Evolutionary conservation across 495 filamentous ascomycete genomes (phyloP).

Genomic region (Neohortaea acidophila): DNA sequence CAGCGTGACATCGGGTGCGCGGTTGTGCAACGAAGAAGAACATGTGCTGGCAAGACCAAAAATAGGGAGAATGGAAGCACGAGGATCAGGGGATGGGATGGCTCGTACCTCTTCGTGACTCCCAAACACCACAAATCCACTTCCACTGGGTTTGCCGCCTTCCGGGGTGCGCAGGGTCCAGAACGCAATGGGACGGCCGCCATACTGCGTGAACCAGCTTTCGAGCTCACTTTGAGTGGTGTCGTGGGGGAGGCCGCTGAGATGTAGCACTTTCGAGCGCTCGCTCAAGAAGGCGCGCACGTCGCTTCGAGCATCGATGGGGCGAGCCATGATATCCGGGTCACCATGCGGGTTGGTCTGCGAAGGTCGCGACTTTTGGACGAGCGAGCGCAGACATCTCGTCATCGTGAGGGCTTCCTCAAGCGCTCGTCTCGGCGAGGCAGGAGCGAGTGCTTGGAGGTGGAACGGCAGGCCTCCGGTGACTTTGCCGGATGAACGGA

Average conservation of each 20-base stretch:
- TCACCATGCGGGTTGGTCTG: conserved; percentile 52
- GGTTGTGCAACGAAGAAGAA: no score
- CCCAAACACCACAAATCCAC: conserved; percentile 94
- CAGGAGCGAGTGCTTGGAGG: conserved; percentile 85
- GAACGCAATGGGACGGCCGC: conserved; percentile 95
- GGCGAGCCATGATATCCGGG: conserved; percentile 79
- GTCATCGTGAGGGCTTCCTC: conserved; percentile 92
- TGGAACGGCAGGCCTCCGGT: conserved; percentile 98
- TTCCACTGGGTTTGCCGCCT: conserved; percentile 95
- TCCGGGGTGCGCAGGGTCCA: conserved; percentile 96
- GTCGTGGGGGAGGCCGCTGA: conserved; percentile 92
- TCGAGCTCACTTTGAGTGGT: conserved; percentile 96
- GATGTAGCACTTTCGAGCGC: conserved; percentile 91
- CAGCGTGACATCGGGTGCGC: no score
- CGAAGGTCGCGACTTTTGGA: conserved; percentile 80
- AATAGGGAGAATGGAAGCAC: no score
- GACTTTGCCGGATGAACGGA: conserved; percentile 91
- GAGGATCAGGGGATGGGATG: not conserved
- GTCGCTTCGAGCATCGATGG: conserved; percentile 93
- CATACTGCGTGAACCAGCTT: conserved; percentile 98
- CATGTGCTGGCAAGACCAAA: no score
- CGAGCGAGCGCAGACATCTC: conserved; percentile 76
- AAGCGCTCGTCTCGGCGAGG: conserved; percentile 93
- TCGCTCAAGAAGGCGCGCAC: conserved; percentile 92
- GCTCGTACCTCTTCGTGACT: conserved; percentile 90